phyloP scores from a whole-genome alignment of 2,329 filamentous ascomycete species.

The Claviceps capensis region DNA sequence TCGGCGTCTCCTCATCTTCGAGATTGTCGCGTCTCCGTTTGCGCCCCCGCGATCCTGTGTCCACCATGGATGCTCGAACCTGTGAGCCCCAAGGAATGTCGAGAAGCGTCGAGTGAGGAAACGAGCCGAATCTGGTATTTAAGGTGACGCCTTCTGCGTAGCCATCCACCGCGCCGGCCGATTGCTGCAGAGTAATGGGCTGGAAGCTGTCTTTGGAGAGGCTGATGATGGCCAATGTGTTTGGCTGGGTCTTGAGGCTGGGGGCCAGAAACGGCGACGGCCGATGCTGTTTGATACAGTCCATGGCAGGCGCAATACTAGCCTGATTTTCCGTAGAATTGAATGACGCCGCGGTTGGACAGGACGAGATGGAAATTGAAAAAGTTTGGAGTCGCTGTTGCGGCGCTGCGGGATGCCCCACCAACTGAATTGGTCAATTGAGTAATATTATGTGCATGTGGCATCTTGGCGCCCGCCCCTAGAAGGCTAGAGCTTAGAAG shows the following conservation, averaged over 20 bases:
- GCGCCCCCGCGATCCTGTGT: slow-evolving; percentile 78
- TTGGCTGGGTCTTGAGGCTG: slow-evolving; percentile 43
- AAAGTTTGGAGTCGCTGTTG: background rate
- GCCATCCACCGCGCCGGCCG: slow-evolving; percentile 50
- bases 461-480: background rate
- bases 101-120: slow-evolving; percentile 66
- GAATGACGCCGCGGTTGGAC: background rate
- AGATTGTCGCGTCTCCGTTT: slow-evolving; percentile 41
- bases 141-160: slow-evolving; percentile 67
- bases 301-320: background rate
- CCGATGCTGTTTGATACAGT: background rate
- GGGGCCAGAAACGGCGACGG: slow-evolving; percentile 70
- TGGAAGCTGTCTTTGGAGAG: slow-evolving; percentile 77
- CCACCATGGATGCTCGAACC: slow-evolving; percentile 75
- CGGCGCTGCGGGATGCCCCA: background rate
- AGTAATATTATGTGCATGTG: too few relatives aligned
- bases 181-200: slow-evolving; percentile 55
- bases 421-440: background rate
- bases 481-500: too few relatives aligned
- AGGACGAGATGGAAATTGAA: background rate
- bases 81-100: slow-evolving; percentile 82
- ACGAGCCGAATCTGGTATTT: slow-evolving; percentile 90
- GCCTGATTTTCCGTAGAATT: background rate
- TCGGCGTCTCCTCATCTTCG: slow-evolving; percentile 29
- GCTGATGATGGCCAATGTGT: slow-evolving; percentile 69